Conservation (phyloP, 768 basidiomycete genomes). For the Mycena capillaripes region DNA sequence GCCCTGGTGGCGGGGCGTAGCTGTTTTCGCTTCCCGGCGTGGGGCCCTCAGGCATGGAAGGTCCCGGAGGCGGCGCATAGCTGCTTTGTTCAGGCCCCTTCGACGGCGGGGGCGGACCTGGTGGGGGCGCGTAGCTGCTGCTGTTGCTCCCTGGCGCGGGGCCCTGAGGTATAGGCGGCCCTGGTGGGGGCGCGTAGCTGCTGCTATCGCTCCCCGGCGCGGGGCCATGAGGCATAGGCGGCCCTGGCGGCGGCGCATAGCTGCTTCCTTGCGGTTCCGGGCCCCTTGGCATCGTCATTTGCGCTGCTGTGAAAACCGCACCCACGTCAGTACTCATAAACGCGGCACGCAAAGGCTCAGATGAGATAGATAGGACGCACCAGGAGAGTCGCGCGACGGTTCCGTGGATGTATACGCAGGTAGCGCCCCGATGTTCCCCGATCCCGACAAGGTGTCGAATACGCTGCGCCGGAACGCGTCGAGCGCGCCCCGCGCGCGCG, state of each 20-base stretch:
- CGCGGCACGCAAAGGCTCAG: too few relatives aligned
- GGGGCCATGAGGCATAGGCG: too few relatives aligned
- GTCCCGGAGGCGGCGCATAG: background rate
- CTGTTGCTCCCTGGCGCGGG: too few relatives aligned
- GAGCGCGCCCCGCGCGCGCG: conserved; percentile 30
- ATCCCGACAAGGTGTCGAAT: conserved; percentile 21
- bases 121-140: background rate
- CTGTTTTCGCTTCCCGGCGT: too few relatives aligned
- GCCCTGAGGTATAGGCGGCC: too few relatives aligned
- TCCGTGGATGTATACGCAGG: background rate
- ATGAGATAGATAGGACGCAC: too few relatives aligned
- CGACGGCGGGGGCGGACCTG: background rate
- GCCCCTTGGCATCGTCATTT: background rate
- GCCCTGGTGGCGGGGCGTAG: background rate
- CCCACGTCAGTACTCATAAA: too few relatives aligned
- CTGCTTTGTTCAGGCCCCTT: too few relatives aligned
- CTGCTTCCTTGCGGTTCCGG: background rate
- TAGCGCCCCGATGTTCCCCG: background rate
- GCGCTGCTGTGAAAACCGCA: background rate
- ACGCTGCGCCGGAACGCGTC: conserved; percentile 31
- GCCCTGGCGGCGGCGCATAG: background rate
- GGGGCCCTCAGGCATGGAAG: too few relatives aligned
- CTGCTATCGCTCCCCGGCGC: too few relatives aligned
- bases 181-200: too few relatives aligned
- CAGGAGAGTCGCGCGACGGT: background rate